These are phyloP conservation scores for Jamesozyma gamospora DNA, from an alignment of 805 yeast genomes.

Conservation along the genomic window DNA sequence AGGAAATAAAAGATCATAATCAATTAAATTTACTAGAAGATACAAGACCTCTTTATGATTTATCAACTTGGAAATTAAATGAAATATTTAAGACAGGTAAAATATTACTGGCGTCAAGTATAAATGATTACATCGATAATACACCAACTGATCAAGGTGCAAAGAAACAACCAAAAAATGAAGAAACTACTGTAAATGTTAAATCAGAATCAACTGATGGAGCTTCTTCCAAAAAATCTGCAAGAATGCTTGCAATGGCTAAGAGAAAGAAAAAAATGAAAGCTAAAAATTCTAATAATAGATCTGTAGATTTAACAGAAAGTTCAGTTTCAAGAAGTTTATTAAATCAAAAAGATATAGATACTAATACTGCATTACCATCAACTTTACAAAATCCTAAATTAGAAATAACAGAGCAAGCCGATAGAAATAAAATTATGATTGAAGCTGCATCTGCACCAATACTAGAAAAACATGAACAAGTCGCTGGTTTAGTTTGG, in stretches of 20 bases:
- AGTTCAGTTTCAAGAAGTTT: slow-evolving; percentile 48
- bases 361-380: slow-evolving; percentile 6
- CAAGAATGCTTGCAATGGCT: slow-evolving; percentile 90
- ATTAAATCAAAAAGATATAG: slow-evolving; percentile 23
- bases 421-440: slow-evolving; percentile 72
- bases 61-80: slow-evolving; percentile 22
- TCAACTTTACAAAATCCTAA: slow-evolving; percentile 30
- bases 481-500: slow-evolving; percentile 74
- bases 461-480: slow-evolving; percentile 57
- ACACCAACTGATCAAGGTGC: slow-evolving; percentile 4
- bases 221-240: slow-evolving; percentile 35
- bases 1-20: slow-evolving; percentile 18
- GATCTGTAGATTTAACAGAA: slow-evolving; percentile 61
- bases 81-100: slow-evolving; percentile 23
- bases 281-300: slow-evolving; percentile 42
- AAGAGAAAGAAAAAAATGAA: slow-evolving; percentile 73
- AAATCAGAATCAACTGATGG: slow-evolving; percentile 5
- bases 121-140: slow-evolving; percentile 13
- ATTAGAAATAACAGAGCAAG: slow-evolving; percentile 64
- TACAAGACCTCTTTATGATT: slow-evolving; percentile 13
- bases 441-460: slow-evolving; percentile 72
- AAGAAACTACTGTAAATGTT: slow-evolving; percentile 8
- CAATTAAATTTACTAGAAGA: slow-evolving; percentile 18
- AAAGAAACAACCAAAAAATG: slow-evolving; percentile 9
- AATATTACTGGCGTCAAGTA: slow-evolving; percentile 21